Base-by-base conservation (phyloP, 1,139 yeast species). In the Debaryomyces psychrophilus region DNA sequence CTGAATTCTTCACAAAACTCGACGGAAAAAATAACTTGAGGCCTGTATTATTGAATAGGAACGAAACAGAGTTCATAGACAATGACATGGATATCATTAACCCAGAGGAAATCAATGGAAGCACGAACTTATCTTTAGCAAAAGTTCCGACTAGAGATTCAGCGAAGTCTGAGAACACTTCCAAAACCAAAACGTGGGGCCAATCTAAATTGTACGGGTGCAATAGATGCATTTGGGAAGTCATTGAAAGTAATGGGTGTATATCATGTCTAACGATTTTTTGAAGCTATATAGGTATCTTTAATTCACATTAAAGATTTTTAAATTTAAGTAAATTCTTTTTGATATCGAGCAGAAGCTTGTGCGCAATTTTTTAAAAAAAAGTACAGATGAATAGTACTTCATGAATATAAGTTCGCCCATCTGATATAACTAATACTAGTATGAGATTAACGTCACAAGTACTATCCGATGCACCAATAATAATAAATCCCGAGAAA, bases 221-320 rank as follows among this genome's bases (percentile, higher is more conserved):
- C 50, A 61, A 68, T 20, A 59, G 73, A 31, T 72, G 78, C 48
- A 73, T 81, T n/a, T 76, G 79, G 68, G 87, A 82, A 52, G 81
- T 81, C 9, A 61, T 80, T 34, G 71, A 75, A 45, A 71, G 69
- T 43, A 73, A 64, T 43, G 69, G 67, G 15, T 62, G 67, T 40
- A 61, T 73, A 4, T 60, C 71, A 28, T 57, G 69, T 11, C 59
- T 72, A 12, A 50, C 50, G n/a, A 50, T 50, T 23, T 50, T 45
- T 36, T 50, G 40, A 37, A 18, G 8, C n/a, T 28, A 7, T 42
- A 36, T 31, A 18, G 2, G 23, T 29, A 12, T 9, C 5, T 1
- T 15, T 6, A 8, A 14, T 22, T 22, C 15, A 6, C 14, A 12
- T 34, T 20, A 20, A 20, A 20, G 22, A 33, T n/a, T 11, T 15